These are phyloP conservation scores for Erigeron canadensis DNA, from an alignment of 129 eudicot genomes.

Conservation along the genomic window DNA sequence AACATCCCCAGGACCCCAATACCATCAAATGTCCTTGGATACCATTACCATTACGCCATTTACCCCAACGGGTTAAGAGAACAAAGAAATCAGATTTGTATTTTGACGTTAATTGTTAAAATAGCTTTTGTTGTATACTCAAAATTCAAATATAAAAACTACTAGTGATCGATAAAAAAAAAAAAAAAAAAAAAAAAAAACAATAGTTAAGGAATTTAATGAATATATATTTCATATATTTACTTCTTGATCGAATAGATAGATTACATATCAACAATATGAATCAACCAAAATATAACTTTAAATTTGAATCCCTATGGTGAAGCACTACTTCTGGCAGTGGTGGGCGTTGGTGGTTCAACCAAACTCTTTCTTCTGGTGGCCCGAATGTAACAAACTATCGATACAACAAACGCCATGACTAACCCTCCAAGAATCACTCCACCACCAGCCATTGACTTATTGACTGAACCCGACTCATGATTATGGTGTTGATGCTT, in stretches of 20 bases:
- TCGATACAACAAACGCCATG: slow-evolving; percentile 44
- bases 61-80: too few species aligned
- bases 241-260: slow-evolving; percentile 10
- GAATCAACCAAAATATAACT: neutral
- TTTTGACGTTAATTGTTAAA: too few species aligned
- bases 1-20: too few species aligned
- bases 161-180: too few species aligned
- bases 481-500: slow-evolving; percentile 24
- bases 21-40: too few species aligned
- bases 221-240: neutral
- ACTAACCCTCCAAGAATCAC: slow-evolving; percentile 56
- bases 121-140: neutral
- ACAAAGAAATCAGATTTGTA: too few species aligned
- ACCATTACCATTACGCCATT: too few species aligned
- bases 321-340: slow-evolving; percentile 9
- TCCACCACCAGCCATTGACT: slow-evolving; percentile 59
- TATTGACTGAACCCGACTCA: slow-evolving; percentile 28
- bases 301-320: neutral
- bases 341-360: slow-evolving; percentile 41
- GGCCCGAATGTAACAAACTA: slow-evolving; percentile 57
- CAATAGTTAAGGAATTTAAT: too few species aligned
- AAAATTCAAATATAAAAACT: neutral
- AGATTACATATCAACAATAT: slow-evolving; percentile 2
- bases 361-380: slow-evolving; percentile 40
- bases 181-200: too few species aligned